phyloP scores from a whole-genome alignment of 2,329 filamentous ascomycete species.

The Dendryphion nanum region DNA sequence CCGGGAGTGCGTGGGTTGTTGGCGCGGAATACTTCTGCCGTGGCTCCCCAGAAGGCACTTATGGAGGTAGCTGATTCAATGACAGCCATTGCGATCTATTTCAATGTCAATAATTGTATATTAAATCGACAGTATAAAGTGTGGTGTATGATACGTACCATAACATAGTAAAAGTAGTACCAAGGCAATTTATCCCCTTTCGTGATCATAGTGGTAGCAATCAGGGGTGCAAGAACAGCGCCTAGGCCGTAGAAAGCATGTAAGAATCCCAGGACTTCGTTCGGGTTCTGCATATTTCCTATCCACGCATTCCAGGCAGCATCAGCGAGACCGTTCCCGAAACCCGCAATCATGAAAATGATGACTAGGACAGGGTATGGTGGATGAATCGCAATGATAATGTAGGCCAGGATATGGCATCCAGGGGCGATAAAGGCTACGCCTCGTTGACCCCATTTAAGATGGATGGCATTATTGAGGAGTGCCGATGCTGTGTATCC shows the following conservation, averaged over 20 bases:
- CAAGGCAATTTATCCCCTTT: slow-evolving; percentile 58
- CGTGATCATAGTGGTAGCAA: slow-evolving; percentile 72
- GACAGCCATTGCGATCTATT: slow-evolving; percentile 52
- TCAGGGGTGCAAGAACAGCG: slow-evolving; percentile 65
- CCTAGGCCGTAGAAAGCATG: slow-evolving; percentile 73
- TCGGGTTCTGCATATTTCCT: slow-evolving; percentile 71
- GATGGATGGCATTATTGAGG: slow-evolving; percentile 64
- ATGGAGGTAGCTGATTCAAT: slow-evolving; percentile 56
- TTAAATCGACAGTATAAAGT: neutral
- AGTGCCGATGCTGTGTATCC: slow-evolving; percentile 65
- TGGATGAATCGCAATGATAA: slow-evolving; percentile 65
- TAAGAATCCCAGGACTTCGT: slow-evolving; percentile 71
- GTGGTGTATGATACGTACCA: slow-evolving; percentile 52
- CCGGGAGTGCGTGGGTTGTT: slow-evolving; percentile 46
- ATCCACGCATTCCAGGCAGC: slow-evolving; percentile 62
- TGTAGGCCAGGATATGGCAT: slow-evolving; percentile 64
- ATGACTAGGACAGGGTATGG: slow-evolving; percentile 67
- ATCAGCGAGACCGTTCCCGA: slow-evolving; percentile 69
- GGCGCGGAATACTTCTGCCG: slow-evolving; percentile 57
- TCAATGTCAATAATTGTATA: neutral
- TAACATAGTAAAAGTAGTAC: slow-evolving; percentile 75
- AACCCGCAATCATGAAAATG: slow-evolving; percentile 64
- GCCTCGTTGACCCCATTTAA: slow-evolving; percentile 67
- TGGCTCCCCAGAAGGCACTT: slow-evolving; percentile 63
- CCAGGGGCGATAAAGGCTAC: slow-evolving; percentile 65